Conservation (phyloP, 257 asterid species). For the Craterostigma plantagineum region DNA sequence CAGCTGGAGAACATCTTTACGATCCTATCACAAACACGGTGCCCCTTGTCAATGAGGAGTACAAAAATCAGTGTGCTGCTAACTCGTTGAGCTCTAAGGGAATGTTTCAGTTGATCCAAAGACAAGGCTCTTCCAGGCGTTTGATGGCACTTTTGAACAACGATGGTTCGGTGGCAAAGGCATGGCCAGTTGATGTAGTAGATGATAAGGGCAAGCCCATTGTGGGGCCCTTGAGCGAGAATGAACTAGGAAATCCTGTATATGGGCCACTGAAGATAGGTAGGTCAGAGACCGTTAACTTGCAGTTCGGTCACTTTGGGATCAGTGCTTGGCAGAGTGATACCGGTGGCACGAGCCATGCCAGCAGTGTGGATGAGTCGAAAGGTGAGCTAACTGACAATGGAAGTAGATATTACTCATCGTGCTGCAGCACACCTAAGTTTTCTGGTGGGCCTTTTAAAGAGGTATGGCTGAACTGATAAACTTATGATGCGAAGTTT, state of each 20-base stretch:
- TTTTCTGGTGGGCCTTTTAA: constrained; percentile 65
- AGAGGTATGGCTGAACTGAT: constrained; percentile 34
- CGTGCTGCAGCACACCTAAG: constrained; percentile 97
- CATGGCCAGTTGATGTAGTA: constrained; percentile 76
- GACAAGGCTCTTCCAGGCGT: constrained; percentile 83
- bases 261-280: constrained; percentile 76
- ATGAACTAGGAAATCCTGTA: constrained; percentile 48
- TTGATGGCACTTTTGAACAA: constrained; percentile 86
- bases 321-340: constrained; percentile 93
- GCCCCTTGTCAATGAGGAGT: constrained; percentile 66
- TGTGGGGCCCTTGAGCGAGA: constrained; percentile 18
- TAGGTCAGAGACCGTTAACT: constrained; percentile 73
- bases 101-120: constrained; percentile 91
- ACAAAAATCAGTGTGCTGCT: constrained; percentile 81
- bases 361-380: constrained; percentile 79
- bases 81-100: constrained; percentile 88
- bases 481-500: not conserved
- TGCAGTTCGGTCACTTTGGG: constrained; percentile 91
- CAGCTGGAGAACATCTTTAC: constrained; percentile 58
- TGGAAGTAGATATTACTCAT: constrained; percentile 68
- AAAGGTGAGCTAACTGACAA: constrained; percentile 72
- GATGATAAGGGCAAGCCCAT: constrained; percentile 33
- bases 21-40: constrained; percentile 72
- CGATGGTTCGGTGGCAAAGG: constrained; percentile 97
- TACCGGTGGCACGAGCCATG: constrained; percentile 80